phyloP scores from a whole-genome alignment of 495 filamentous ascomycete genomes.

The Annulohypoxylon moriforme region DNA sequence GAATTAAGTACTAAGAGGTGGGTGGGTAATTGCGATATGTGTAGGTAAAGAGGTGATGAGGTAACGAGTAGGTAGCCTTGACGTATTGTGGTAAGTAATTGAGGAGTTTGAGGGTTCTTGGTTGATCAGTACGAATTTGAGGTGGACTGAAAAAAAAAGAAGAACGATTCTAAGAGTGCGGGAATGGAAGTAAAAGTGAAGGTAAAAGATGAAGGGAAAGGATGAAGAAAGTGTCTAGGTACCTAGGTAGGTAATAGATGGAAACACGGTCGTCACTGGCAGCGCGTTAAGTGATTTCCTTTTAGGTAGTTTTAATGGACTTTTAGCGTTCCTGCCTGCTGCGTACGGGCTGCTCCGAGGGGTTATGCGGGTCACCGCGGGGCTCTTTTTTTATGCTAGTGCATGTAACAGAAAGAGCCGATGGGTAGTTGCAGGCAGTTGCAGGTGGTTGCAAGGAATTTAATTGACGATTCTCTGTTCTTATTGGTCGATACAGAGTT shows the following conservation, averaged over 20 bases:
- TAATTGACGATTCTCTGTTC: slow-evolving; percentile 7
- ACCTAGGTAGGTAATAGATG: not conserved
- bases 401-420: slow-evolving; percentile 9
- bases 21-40: not conserved
- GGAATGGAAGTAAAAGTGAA: not conserved
- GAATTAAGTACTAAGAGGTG: not conserved
- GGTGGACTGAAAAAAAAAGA: not conserved
- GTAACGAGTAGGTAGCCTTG: not conserved
- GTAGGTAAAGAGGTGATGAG: not conserved
- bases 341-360: slow-evolving; percentile 1
- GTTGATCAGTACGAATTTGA: not conserved
- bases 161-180: not conserved
- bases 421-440: too few relatives aligned
- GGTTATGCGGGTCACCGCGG: slow-evolving; percentile 6
- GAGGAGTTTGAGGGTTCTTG: not conserved
- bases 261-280: slow-evolving; percentile 3
- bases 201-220: not conserved
- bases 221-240: not conserved
- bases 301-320: slow-evolving; percentile 34
- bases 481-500: slow-evolving; percentile 11
- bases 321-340: slow-evolving; percentile 23
- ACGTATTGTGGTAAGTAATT: not conserved
- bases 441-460: slow-evolving; percentile 15
- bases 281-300: slow-evolving; percentile 42
- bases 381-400: slow-evolving; percentile 8